A percentile compares a stretch with the other conserved stretches of the same genome.
Conservation (phyloP, 768 basidiomycete genomes). For the Kwoniella sp. region DNA sequence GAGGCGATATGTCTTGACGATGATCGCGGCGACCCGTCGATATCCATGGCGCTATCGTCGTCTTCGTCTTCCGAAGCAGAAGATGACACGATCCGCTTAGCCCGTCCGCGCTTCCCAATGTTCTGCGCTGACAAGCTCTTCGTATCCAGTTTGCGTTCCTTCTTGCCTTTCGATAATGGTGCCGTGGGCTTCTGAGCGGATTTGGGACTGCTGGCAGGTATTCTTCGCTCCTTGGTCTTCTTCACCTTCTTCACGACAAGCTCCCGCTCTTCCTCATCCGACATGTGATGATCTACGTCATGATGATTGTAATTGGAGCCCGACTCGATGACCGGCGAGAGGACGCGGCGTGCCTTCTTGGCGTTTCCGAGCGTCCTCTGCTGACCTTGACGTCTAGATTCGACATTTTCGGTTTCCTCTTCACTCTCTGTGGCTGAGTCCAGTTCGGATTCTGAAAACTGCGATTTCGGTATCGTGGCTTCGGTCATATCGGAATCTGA, state of each 20-base stretch:
- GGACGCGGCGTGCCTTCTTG: slow-evolving; percentile 8
- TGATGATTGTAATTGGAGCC: neutral
- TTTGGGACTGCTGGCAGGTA: slow-evolving; percentile 15
- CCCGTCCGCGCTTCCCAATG: slow-evolving; percentile 3
- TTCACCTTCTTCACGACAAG: slow-evolving; percentile 18
- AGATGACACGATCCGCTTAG: slow-evolving; percentile 38
- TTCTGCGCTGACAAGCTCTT: neutral
- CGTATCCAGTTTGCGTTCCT: neutral
- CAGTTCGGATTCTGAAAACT: slow-evolving; percentile 27
- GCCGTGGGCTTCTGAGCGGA: neutral
- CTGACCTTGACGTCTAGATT: neutral
- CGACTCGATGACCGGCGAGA: slow-evolving; percentile 24
- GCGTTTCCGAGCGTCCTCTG: no score
- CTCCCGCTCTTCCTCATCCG: slow-evolving; percentile 16
- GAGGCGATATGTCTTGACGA: slow-evolving; percentile 4
- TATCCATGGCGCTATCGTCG: slow-evolving; percentile 19
- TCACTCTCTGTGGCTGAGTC: slow-evolving; percentile 20
- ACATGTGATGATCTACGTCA: slow-evolving; percentile 5
- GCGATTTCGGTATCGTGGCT: slow-evolving; percentile 33
- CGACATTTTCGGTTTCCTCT: neutral
- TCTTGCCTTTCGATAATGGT: neutral
- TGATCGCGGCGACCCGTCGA: neutral
- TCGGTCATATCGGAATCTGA: slow-evolving; percentile 41
- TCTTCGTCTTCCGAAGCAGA: slow-evolving; percentile 29
- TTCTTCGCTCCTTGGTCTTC: slow-evolving; percentile 14